Percentiles rank a stretch among this genome's conserved stretches.
Evolutionary conservation across 257 asterid genomes (phyloP).

Genomic region (Gardenia jasminoides): DNA sequence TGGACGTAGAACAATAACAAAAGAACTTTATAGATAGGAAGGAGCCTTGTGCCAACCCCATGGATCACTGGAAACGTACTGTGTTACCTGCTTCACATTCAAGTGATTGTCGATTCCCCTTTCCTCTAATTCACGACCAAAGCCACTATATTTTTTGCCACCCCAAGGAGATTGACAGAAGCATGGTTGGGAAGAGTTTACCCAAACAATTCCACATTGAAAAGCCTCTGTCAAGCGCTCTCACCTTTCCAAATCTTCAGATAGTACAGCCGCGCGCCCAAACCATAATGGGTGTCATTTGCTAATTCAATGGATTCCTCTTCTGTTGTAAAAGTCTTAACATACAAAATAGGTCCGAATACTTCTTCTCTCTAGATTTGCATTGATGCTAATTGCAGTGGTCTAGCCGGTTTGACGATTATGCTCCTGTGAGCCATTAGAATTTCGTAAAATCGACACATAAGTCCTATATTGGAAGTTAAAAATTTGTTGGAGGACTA

Average conservation of each 20-base stretch:
- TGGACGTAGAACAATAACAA: not conserved
- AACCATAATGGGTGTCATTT: conserved; percentile 77
- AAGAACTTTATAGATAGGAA: conserved; percentile 49
- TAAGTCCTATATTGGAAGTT: too few species aligned
- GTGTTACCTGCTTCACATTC: conserved; percentile 82
- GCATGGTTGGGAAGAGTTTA: conserved; percentile 95
- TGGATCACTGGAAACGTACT: conserved; percentile 54
- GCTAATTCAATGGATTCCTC: conserved; percentile 91
- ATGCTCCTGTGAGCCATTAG: too few species aligned
- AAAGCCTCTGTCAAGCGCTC: conserved; percentile 83
- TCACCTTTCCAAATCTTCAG: conserved; percentile 75
- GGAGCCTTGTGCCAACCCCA: conserved; percentile 94
- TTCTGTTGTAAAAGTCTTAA: conserved; percentile 82
- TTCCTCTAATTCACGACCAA: conserved; percentile 97
- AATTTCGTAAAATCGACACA: too few species aligned
- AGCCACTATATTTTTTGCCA: conserved; percentile 93
- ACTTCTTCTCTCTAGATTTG: conserved; percentile 98
- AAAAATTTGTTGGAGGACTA: too few species aligned
- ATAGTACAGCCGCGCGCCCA: conserved; percentile 82
- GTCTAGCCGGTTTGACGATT: too few species aligned
- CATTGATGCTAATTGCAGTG: too few species aligned
- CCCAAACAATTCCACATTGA: conserved; percentile 82
- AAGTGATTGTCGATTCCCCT: conserved; percentile 90
- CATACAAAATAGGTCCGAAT: conserved; percentile 94
- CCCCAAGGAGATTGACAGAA: conserved; percentile 98